phyloP scores from a whole-genome alignment of 371 early-diverging fungal species.

The Gilbertella persicaria region DNA sequence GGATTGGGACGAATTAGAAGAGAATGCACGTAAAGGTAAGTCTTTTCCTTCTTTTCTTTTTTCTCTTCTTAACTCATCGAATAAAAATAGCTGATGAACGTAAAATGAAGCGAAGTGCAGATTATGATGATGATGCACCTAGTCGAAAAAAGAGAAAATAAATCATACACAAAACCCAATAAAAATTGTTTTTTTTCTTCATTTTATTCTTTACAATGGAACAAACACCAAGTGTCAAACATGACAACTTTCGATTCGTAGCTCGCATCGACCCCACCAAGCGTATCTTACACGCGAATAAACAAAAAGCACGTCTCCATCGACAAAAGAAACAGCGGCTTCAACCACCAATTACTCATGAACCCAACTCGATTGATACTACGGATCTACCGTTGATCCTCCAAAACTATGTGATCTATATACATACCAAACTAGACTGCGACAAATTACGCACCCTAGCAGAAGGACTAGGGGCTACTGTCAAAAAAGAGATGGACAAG shows the following conservation, averaged over 20 bases:
- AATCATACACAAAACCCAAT: neutral
- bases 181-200: neutral
- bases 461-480: conserved; percentile 3
- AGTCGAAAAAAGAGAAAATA: conserved; percentile 28
- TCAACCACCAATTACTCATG: neutral
- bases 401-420: neutral
- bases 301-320: neutral
- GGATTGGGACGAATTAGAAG: conserved; percentile 85
- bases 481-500: neutral
- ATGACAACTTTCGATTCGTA: neutral
- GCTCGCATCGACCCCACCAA: neutral
- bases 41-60: neutral
- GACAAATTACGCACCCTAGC: neutral
- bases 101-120: conserved; percentile 48
- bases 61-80: conserved; percentile 5
- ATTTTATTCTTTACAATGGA: neutral
- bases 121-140: conserved; percentile 36
- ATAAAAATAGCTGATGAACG: conserved; percentile 66
- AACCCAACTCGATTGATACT: neutral
- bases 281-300: neutral
- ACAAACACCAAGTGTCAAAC: neutral
- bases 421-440: neutral
- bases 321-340: neutral
- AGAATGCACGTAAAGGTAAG: conserved; percentile 69
- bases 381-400: neutral